Evolutionary conservation across 2,329 filamentous ascomycete species (phyloP).

Genomic region (Colletotrichum costaricense): DNA sequence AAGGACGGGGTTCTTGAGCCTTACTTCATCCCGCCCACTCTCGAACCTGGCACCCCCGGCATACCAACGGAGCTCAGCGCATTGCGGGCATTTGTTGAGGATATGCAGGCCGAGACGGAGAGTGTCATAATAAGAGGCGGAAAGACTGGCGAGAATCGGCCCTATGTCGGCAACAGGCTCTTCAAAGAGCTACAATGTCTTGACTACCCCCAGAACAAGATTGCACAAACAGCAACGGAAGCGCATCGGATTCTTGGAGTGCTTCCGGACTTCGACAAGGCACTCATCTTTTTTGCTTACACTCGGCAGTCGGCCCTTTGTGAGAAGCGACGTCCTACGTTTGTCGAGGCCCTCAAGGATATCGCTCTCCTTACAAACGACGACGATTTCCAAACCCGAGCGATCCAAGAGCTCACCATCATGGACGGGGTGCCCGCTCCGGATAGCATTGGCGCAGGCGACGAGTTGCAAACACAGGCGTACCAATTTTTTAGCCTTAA

Average conservation of each 20-base stretch:
- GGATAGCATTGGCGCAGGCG: constrained; percentile 6
- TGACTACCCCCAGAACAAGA: constrained; percentile 28
- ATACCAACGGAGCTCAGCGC: constrained; percentile 50
- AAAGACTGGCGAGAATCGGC: constrained; percentile 30
- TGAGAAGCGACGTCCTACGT: constrained; percentile 25
- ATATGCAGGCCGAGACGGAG: constrained; percentile 61
- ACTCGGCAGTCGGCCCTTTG: constrained; percentile 24
- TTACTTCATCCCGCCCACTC: constrained; percentile 48
- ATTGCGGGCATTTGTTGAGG: constrained; percentile 60
- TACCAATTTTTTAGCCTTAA: constrained; percentile 32
- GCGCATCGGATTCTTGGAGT: constrained; percentile 32
- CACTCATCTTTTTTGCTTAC: constrained; percentile 32
- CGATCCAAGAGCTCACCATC: constrained; percentile 32
- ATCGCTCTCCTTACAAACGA: constrained; percentile 26
- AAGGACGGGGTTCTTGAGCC: constrained; percentile 53
- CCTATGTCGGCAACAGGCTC: constrained; percentile 10
- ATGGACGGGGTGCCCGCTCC: constrained; percentile 15
- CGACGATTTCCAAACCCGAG: constrained; percentile 28
- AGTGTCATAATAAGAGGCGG: constrained; percentile 48
- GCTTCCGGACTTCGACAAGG: constrained; percentile 31
- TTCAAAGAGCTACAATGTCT: constrained; percentile 31
- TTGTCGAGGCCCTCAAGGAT: constrained; percentile 24
- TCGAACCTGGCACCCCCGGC: constrained; percentile 43
- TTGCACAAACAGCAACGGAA: neutral
- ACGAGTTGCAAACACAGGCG: constrained; percentile 30